phyloP scores from a whole-genome alignment of 352 stramenopile genomes.

The Globisporangium nunn region DNA sequence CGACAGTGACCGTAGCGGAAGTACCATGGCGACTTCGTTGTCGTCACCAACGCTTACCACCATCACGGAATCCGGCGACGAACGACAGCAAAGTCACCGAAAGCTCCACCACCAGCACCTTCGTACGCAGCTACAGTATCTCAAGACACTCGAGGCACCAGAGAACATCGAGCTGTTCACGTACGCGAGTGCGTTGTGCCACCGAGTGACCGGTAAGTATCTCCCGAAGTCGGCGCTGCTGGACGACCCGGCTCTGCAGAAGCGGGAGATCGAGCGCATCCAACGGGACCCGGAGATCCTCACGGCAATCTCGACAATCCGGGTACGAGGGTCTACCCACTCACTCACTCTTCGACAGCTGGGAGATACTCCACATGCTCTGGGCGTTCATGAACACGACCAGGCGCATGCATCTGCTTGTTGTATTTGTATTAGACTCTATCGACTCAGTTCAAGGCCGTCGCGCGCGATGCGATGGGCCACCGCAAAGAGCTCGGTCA shows the following conservation, averaged over 20 bases:
- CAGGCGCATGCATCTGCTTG: not conserved
- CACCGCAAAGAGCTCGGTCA: slow-evolving; percentile 63
- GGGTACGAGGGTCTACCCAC: slow-evolving; percentile 9
- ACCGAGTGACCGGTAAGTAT: slow-evolving; percentile 60
- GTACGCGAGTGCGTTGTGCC: slow-evolving; percentile 57
- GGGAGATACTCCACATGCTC: not conserved
- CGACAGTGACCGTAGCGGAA: not conserved
- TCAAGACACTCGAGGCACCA: slow-evolving; percentile 26
- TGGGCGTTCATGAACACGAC: not conserved
- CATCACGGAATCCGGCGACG: slow-evolving; percentile 4
- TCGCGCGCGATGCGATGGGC: slow-evolving; percentile 49
- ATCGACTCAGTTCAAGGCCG: slow-evolving; percentile 61
- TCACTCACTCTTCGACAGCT: not conserved
- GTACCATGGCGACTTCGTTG: not conserved
- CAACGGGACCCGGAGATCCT: slow-evolving; percentile 55
- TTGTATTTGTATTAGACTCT: slow-evolving; percentile 19
- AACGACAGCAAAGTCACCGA: slow-evolving; percentile 5
- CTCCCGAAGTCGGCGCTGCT: slow-evolving; percentile 37
- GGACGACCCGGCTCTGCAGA: slow-evolving; percentile 34
- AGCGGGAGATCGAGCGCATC: slow-evolving; percentile 46
- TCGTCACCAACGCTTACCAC: not conserved
- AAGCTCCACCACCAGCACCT: not conserved
- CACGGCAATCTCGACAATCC: slow-evolving; percentile 39
- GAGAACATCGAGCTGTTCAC: slow-evolving; percentile 66
- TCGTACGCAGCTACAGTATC: slow-evolving; percentile 16